These are phyloP conservation scores for Fusarium sacchari DNA, from an alignment of 2,329 filamentous ascomycete species.

Conservation along the genomic window DNA sequence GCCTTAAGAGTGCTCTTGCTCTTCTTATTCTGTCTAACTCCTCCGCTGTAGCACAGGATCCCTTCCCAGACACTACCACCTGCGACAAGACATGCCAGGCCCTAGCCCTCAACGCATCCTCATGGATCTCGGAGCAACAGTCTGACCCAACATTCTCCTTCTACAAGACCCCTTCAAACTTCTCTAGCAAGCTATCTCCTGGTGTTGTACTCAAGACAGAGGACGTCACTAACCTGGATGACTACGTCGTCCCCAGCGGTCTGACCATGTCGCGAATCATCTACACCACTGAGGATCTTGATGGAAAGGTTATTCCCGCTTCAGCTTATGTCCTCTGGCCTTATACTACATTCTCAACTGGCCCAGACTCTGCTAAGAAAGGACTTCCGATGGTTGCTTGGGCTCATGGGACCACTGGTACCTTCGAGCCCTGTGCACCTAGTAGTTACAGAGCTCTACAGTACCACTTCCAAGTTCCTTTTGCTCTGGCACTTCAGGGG, in stretches of 20 bases:
- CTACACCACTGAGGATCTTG: conserved; percentile 20
- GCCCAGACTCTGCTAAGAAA: neutral
- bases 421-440: conserved; percentile 23
- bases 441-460: conserved; percentile 25
- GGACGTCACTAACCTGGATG: conserved; percentile 5
- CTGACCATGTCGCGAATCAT: conserved; percentile 29
- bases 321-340: conserved; percentile 14
- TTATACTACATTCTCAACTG: neutral
- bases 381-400: neutral
- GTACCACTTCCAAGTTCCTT: conserved; percentile 31
- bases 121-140: conserved; percentile 1
- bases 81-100: neutral
- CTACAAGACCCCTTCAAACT: neutral
- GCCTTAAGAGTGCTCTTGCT: neutral
- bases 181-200: neutral
- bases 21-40: neutral
- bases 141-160: conserved; percentile 3
- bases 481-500: conserved; percentile 23
- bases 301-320: conserved; percentile 12
- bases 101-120: neutral
- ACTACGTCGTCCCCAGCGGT: conserved; percentile 18
- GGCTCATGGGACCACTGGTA: conserved; percentile 12
- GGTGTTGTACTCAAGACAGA: neutral
- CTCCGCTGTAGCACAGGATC: neutral
- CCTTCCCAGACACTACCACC: conserved; percentile 7